These are phyloP conservation scores for Aleurites moluccanus DNA, from an alignment of 441 rosid species.

Conservation along the genomic window DNA sequence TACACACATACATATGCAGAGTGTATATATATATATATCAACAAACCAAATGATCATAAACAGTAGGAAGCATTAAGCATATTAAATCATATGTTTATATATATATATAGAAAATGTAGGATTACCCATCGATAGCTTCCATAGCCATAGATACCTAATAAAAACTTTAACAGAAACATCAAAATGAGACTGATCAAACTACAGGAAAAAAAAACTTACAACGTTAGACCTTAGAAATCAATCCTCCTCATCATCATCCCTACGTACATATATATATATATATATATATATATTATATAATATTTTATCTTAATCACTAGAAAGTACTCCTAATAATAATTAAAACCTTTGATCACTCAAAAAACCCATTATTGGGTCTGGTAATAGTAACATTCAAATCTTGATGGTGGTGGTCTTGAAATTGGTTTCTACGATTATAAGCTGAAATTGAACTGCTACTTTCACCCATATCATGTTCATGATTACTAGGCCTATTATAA, in stretches of 20 bases:
- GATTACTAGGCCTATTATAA: slow-evolving; percentile 17
- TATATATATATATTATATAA: too few relatives aligned
- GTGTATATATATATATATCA: too few relatives aligned
- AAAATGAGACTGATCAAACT: background rate
- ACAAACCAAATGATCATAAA: too few relatives aligned
- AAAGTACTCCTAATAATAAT: background rate
- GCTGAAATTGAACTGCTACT: slow-evolving; percentile 52
- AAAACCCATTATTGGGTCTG: slow-evolving; percentile 32
- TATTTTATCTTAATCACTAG: background rate
- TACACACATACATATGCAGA: too few relatives aligned
- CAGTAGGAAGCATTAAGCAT: too few relatives aligned
- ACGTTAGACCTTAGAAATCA: slow-evolving; percentile 21
- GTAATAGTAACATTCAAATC: slow-evolving; percentile 32
- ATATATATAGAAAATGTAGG: background rate
- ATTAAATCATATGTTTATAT: background rate
- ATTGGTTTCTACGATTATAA: slow-evolving; percentile 37
- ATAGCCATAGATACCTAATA: background rate
- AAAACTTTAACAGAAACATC: slow-evolving; percentile 1
- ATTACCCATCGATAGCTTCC: background rate
- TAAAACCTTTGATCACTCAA: slow-evolving; percentile 11
- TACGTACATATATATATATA: background rate
- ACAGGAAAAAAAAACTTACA: background rate
- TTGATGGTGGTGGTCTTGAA: slow-evolving; percentile 38
- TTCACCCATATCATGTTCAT: slow-evolving; percentile 49
- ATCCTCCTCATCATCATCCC: background rate